Percentiles rank a stretch among this genome's conserved stretches.
Conservation (phyloP, 768 basidiomycete genomes). For the Amanita pseudoporphyria region DNA sequence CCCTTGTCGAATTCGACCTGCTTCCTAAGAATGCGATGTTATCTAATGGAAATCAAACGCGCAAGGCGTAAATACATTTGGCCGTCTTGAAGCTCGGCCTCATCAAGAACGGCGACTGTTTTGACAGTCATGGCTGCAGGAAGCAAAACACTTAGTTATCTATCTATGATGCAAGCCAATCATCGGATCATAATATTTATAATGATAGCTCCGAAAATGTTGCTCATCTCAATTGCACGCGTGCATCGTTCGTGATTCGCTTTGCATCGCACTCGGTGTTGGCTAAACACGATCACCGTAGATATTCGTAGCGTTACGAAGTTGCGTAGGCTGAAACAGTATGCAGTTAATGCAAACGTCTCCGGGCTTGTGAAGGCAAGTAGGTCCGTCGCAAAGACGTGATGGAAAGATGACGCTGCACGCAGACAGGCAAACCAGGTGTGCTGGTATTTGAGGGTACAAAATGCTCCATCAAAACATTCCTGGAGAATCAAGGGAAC, state of each 20-base stretch:
- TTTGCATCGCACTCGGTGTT: background rate
- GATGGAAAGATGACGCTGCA: background rate
- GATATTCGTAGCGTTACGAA: slow-evolving; percentile 32
- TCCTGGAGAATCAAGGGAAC: slow-evolving; percentile 20
- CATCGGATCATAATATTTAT: background rate
- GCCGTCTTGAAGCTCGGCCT: slow-evolving; percentile 52
- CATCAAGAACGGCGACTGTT: slow-evolving; percentile 49
- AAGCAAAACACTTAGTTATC: slow-evolving; percentile 6
- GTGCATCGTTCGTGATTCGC: slow-evolving; percentile 30
- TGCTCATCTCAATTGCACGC: slow-evolving; percentile 27
- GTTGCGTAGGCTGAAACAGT: slow-evolving; percentile 30
- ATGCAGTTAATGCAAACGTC: slow-evolving; percentile 24
- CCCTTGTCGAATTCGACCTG: slow-evolving; percentile 71
- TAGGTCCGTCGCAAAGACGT: background rate
- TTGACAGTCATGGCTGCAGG: slow-evolving; percentile 31
- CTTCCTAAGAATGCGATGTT: slow-evolving; percentile 42
- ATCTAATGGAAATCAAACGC: background rate
- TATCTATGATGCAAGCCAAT: slow-evolving; percentile 1
- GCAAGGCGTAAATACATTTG: slow-evolving; percentile 36
- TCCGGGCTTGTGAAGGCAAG: slow-evolving; percentile 33
- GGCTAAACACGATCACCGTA: slow-evolving; percentile 5
- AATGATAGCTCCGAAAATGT: slow-evolving; percentile 2
- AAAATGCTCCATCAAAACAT: slow-evolving; percentile 23
- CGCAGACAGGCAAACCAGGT: slow-evolving; percentile 31
- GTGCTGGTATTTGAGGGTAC: slow-evolving; percentile 32